A percentile compares a stretch with the other conserved stretches of the same genome.
Conservation (phyloP, 257 asterid genomes). For the Perilla frutescens region DNA sequence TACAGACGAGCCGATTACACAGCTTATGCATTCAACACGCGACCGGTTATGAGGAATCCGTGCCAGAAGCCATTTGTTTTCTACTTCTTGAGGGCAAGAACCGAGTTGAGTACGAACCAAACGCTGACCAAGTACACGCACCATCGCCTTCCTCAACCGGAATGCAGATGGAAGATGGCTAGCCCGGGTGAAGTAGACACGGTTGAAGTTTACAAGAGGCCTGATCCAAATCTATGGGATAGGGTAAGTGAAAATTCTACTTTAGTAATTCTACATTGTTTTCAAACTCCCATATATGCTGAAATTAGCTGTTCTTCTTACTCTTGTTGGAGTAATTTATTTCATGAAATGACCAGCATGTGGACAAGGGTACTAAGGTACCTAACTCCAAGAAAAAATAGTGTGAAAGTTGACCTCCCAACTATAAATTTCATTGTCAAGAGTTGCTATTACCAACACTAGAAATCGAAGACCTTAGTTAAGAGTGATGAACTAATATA, state of each 20-base stretch:
- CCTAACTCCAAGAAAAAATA: slow-evolving; percentile 32
- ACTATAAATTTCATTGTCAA: background rate
- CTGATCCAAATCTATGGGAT: slow-evolving; percentile 61
- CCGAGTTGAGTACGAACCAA: slow-evolving; percentile 42
- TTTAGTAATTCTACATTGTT: background rate
- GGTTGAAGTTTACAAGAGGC: slow-evolving; percentile 56
- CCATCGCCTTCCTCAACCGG: slow-evolving; percentile 50
- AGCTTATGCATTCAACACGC: slow-evolving; percentile 71
- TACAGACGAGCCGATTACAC: slow-evolving; percentile 68
- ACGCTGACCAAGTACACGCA: slow-evolving; percentile 51
- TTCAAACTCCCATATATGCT: background rate
- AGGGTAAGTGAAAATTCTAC: slow-evolving; percentile 46
- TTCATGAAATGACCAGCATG: slow-evolving; percentile 22
- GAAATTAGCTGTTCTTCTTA: background rate
- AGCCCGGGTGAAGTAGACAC: slow-evolving; percentile 48
- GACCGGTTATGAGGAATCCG: slow-evolving; percentile 68
- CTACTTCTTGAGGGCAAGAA: slow-evolving; percentile 45
- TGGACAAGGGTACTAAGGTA: slow-evolving; percentile 13
- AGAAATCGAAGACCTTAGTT: background rate
- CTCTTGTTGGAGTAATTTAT: background rate
- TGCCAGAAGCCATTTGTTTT: slow-evolving; percentile 70
- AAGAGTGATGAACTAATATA: no score
- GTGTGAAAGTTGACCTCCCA: slow-evolving; percentile 19
- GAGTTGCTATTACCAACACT: slow-evolving; percentile 27
- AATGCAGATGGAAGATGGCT: slow-evolving; percentile 56